These are phyloP conservation scores for Cladosporium sp. DNA, from an alignment of 2,329 filamentous ascomycete species.

Conservation along the genomic window DNA sequence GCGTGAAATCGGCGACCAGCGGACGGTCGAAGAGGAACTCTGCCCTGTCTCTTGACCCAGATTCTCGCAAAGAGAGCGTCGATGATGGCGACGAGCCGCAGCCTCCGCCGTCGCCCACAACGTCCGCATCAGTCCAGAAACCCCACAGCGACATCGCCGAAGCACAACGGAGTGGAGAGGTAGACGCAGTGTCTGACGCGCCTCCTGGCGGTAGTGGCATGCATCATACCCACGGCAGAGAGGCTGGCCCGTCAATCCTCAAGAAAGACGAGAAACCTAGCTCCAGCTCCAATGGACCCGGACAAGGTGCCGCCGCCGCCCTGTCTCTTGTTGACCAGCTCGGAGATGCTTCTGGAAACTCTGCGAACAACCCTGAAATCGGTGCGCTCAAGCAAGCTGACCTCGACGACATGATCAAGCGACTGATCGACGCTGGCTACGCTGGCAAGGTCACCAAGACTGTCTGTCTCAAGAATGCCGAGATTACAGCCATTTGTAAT, in stretches of 20 bases:
- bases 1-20: conserved; percentile 65
- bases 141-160: conserved; percentile 69
- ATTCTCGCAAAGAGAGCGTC: conserved; percentile 4
- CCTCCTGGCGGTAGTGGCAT: conserved; percentile 62
- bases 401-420: conserved; percentile 93
- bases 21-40: conserved; percentile 30
- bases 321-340: conserved; percentile 19
- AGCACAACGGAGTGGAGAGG: conserved; percentile 80
- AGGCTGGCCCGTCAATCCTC: conserved; percentile 83
- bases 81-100: conserved; percentile 31
- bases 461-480: conserved; percentile 93
- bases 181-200: conserved; percentile 88
- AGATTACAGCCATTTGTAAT: conserved; percentile 89
- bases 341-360: conserved; percentile 26
- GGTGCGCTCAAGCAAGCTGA: conserved; percentile 87
- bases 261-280: conserved; percentile 57
- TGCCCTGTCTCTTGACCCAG: conserved; percentile 27
- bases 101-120: conserved; percentile 77
- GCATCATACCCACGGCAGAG: conserved; percentile 48
- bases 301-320: conserved; percentile 24
- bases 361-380: conserved; percentile 66
- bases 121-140: conserved; percentile 62
- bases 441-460: conserved; percentile 96
- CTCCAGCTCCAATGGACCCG: conserved; percentile 1
- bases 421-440: conserved; percentile 89